Base-by-base conservation (phyloP, 768 basidiomycete genomes). In the Coprinopsis cinerea region DNA sequence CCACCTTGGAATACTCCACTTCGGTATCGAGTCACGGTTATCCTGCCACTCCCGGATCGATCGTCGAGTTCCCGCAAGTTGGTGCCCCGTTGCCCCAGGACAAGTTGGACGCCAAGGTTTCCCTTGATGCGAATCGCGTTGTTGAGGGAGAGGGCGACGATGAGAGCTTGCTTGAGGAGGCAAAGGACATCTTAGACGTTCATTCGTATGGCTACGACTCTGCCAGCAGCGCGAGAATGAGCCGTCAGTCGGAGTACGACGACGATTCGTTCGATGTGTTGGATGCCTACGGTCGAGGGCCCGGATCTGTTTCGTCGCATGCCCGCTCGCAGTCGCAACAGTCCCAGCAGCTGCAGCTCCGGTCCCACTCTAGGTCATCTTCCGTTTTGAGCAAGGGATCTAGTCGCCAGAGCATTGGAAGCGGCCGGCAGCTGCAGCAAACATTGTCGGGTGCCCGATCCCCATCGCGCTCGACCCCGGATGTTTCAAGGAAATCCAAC, bases 121-220 rank as follows among this genome's bases (percentile, higher is more conserved):
- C 41, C 4, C 11, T 14, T 20, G 10, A 17, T 22, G 44, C n/a
- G 26, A 9, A 45, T 17, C 7, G n/a, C 15, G 44, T 30, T 17
- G 15, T 5, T n/a, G 44, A 45, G 26, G 20, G 25, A 10, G 44
- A 28, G 5, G 44, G 22, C 11, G 44, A 45, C 14, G 20, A 4
- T 11, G 44, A 45, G 28, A 32, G 27, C 15, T 11, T 45, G 27
- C 18, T 45, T 5, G 44, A 45, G 44, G 44, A 45, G 27, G 44
- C 44, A 13, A 45, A 45, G 44, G 44, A 45, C 32, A 45, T 45
- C 20, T 4, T 45, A 4, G 44, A 27, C 5, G 28, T 20, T 6
- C 44, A 45, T 32, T 45, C 44, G 28, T 45, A 45, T 32, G 25
- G 4, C 5, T 45, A 45, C 20, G 44, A 45, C 5, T 30, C 27